phyloP scores from a whole-genome alignment of 495 filamentous ascomycete genomes.

The Astrothelium subdiscretum region DNA sequence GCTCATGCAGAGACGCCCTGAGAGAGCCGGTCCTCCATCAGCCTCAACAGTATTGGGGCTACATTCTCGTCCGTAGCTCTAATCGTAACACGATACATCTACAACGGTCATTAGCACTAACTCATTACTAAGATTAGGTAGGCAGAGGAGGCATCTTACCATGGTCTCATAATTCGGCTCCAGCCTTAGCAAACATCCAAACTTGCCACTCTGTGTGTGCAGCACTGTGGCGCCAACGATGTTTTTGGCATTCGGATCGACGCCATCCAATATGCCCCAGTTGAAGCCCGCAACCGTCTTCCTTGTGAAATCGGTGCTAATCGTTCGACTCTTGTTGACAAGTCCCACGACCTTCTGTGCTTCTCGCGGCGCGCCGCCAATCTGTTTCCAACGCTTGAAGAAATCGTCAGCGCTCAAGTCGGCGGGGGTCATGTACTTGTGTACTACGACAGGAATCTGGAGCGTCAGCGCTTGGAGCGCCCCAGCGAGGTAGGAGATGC shows the following conservation, averaged over 20 bases:
- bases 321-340: slow-evolving; percentile 10
- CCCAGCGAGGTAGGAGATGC: slow-evolving; percentile 87
- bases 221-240: slow-evolving; percentile 87
- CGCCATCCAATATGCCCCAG: slow-evolving; percentile 73
- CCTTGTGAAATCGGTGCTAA: slow-evolving; percentile 46
- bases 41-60: slow-evolving; percentile 63
- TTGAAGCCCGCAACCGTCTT: slow-evolving; percentile 65
- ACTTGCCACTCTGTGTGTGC: slow-evolving; percentile 81
- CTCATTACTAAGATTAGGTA: background rate
- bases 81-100: slow-evolving; percentile 95
- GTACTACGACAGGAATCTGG: slow-evolving; percentile 75
- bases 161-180: slow-evolving; percentile 89
- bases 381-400: slow-evolving; percentile 98
- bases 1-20: slow-evolving; percentile 30
- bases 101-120: slow-evolving; percentile 5
- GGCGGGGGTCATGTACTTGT: slow-evolving; percentile 94
- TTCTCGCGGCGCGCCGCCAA: slow-evolving; percentile 78
- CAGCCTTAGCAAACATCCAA: slow-evolving; percentile 81
- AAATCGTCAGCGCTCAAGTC: slow-evolving; percentile 79
- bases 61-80: slow-evolving; percentile 86
- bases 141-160: slow-evolving; percentile 26
- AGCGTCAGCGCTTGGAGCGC: slow-evolving; percentile 87
- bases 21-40: slow-evolving; percentile 74
- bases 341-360: slow-evolving; percentile 74
- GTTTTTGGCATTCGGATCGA: slow-evolving; percentile 86